Evolutionary conservation across 768 basidiomycete genomes (phyloP), one percentile per base, ranked within the genome.

Genomic region (Nidularia pulvinata): DNA sequence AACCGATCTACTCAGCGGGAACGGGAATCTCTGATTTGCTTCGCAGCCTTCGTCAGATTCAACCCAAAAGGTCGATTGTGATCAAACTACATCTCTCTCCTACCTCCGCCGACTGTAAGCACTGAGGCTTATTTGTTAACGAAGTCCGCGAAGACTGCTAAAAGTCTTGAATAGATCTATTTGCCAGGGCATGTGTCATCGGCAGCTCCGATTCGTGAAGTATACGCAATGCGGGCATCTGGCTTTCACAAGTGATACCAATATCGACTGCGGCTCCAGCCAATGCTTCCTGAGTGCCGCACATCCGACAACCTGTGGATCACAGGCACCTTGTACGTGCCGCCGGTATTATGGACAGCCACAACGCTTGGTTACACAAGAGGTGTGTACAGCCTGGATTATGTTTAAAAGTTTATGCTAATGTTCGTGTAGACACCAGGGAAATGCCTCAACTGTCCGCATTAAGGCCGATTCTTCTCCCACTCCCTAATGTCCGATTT

Each of bases 291-390:
- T 77, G 59, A 86, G 85, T 65, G 49, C 57, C 25, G 60, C 64
- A 0, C 89, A 91, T 59, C 81, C 82, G 13, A 13, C 62, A 7
- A 50, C 66, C 43, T 88, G 86, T 64, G 62, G 60, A 11, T 61
- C 69, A 14, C 54, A 60, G 53, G 61, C 59, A 9, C 72, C 69
- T 34, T 78, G 80, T 53, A 50, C 39, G 11, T 89, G 86, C 61
- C 80, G 76, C 50, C 79, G 82, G 55, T 89, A 83, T 61, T 87
- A 78, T 56, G 73, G 71, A 52, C 83, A 84, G 60, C 86, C 88
- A 16, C 72, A 83, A 52, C 78, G 88, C 51, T 44, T 77, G 46
- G 60, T 75, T 55, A 73, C 70, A 13, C 55, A 63, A 25, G 70
- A 80, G 61, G 87, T 85, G 48, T 52, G 73, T 65, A 34, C 32